Percentiles rank a stretch among this genome's conserved stretches.
Conservation (phyloP, 768 basidiomycete genomes). For the Boletus bicolor region DNA sequence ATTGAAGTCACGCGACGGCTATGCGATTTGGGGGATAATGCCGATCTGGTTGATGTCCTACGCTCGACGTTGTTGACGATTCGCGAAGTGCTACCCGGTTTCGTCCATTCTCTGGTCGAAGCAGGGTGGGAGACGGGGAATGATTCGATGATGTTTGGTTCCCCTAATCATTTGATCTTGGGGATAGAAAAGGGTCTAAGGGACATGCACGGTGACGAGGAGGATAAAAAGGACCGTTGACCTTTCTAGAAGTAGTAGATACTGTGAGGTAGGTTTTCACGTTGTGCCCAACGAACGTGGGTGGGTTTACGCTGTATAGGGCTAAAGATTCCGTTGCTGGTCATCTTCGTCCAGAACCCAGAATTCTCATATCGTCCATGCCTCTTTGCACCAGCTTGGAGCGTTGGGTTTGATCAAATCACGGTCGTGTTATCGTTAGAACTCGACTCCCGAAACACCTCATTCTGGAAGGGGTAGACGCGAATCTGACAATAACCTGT, state of each 20-base stretch:
- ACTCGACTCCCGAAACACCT: background rate
- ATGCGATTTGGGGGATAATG: background rate
- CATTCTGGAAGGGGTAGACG: background rate
- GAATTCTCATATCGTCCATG: background rate
- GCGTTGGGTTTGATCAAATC: background rate
- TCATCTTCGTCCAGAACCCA: background rate
- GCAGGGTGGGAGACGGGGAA: constrained; percentile 39
- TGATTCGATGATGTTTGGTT: constrained; percentile 32
- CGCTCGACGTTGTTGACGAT: constrained; percentile 11
- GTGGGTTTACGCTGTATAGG: background rate
- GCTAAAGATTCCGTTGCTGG: too few relatives aligned
- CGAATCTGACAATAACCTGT: background rate
- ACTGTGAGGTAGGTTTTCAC: background rate
- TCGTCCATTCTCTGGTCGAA: constrained; percentile 15
- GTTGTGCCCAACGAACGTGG: background rate
- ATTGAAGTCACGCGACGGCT: constrained; percentile 18
- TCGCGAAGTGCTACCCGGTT: constrained; percentile 15
- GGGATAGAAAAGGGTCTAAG: constrained; percentile 1
- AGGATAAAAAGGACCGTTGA: constrained; percentile 23
- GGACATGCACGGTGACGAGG: background rate
- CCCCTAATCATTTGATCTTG: constrained; percentile 23
- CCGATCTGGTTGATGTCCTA: constrained; percentile 6
- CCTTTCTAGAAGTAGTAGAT: background rate
- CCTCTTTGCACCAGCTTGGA: background rate
- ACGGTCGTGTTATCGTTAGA: too few relatives aligned